These are phyloP conservation scores for Hordeum marinum DNA, from an alignment of 176 grass and related monocot species.

Conservation along the genomic window DNA sequence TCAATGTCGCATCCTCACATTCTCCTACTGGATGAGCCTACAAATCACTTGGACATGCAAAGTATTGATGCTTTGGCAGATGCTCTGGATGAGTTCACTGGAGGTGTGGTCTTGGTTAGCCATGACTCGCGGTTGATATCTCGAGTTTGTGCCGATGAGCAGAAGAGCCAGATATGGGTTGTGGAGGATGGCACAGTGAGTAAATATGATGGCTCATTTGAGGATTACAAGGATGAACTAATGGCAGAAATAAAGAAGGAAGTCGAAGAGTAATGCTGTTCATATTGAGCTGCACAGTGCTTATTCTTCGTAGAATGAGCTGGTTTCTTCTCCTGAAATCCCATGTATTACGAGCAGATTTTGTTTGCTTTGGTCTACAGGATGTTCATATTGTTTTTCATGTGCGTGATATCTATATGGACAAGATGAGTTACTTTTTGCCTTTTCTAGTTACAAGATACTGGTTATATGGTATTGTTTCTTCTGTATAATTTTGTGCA, in stretches of 20 bases:
- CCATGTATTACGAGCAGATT: slow-evolving; percentile 18
- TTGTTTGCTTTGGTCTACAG: slow-evolving; percentile 32
- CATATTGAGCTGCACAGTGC: not conserved
- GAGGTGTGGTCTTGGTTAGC: slow-evolving; percentile 61
- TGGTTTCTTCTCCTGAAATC: slow-evolving; percentile 29
- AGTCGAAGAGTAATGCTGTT: slow-evolving; percentile 21
- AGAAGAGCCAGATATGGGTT: slow-evolving; percentile 64
- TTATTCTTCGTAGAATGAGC: slow-evolving; percentile 22
- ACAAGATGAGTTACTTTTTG: slow-evolving; percentile 14
- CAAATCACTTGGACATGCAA: slow-evolving; percentile 73
- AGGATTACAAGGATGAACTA: slow-evolving; percentile 64
- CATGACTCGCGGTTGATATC: slow-evolving; percentile 65
- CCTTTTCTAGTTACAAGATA: slow-evolving; percentile 15
- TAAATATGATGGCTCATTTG: slow-evolving; percentile 43
- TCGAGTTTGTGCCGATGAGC: slow-evolving; percentile 54
- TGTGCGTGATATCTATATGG: slow-evolving; percentile 3
- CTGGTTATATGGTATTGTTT: not conserved
- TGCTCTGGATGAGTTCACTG: slow-evolving; percentile 57
- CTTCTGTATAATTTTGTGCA: not conserved
- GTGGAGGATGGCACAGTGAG: slow-evolving; percentile 55
- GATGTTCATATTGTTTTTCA: slow-evolving; percentile 15
- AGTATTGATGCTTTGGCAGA: slow-evolving; percentile 60
- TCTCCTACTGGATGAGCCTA: slow-evolving; percentile 61
- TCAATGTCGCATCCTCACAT: slow-evolving; percentile 32
- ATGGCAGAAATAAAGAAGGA: slow-evolving; percentile 60